These are phyloP conservation scores for Pleurotus cornucopiae DNA, from an alignment of 768 basidiomycete genomes.

Conservation along the genomic window DNA sequence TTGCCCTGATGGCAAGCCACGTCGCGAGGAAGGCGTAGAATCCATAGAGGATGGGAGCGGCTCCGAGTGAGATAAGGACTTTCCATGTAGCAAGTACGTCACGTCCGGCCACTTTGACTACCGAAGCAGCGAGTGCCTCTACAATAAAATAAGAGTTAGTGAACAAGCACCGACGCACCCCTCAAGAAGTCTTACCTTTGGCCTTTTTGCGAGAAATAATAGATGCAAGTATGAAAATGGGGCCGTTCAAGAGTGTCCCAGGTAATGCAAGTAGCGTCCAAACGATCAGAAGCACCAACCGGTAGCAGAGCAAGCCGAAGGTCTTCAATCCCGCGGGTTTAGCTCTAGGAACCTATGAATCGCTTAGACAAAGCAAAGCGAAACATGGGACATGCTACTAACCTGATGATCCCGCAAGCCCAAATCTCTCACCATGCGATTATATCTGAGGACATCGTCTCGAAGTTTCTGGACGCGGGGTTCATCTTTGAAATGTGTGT, in stretches of 20 bases:
- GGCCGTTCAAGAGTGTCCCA: constrained; percentile 86
- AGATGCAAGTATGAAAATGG: constrained; percentile 89
- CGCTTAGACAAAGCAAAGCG: constrained; percentile 3
- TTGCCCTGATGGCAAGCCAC: constrained; percentile 62
- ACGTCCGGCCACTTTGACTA: constrained; percentile 91
- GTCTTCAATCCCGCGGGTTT: constrained; percentile 86
- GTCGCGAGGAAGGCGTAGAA: constrained; percentile 82
- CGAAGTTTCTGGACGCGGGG: constrained; percentile 82
- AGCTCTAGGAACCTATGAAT: constrained; percentile 74
- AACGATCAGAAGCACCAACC: constrained; percentile 66
- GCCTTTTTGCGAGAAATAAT: constrained; percentile 86
- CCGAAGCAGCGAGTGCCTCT: constrained; percentile 96
- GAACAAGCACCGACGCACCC: too few species aligned
- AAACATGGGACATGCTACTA: constrained; percentile 9
- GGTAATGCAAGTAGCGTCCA: constrained; percentile 89
- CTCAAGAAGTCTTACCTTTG: constrained; percentile 49
- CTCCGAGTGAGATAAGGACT: constrained; percentile 87
- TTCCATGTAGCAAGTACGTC: constrained; percentile 99
- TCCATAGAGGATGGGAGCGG: constrained; percentile 81
- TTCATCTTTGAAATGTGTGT: constrained; percentile 89
- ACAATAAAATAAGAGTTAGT: background rate
- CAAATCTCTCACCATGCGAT: constrained; percentile 80
- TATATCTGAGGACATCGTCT: constrained; percentile 82
- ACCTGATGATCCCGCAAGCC: constrained; percentile 95
- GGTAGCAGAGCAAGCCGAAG: constrained; percentile 77